Evolutionary conservation across 1,284 basidiomycete genomes (phyloP), one percentile per base, ranked within the genome.

Genomic region (Pseudozyma thailandica): DNA sequence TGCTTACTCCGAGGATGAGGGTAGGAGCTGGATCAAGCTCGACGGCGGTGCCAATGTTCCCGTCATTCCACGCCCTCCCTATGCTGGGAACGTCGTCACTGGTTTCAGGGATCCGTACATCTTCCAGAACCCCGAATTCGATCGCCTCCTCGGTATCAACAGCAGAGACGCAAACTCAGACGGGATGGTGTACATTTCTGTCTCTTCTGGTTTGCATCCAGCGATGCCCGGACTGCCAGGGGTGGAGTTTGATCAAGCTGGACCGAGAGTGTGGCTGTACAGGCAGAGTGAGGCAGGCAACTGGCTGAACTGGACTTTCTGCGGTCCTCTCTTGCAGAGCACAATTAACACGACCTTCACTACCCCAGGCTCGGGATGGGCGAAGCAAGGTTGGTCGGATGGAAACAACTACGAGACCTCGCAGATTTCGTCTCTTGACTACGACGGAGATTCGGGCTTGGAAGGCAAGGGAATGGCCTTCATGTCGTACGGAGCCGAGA

Each of bases 101-200:
- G 66, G 66, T 0, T 70, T 70, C 43, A 27, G 66, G 15, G 66
- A 70, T 33, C 66, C 66, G 0, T 70, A 41, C 38, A 48, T 70
- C 42, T 56, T 70, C 44, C 46, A 44, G n/a, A 70, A 62, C 26
- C 45, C 35, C 12, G 12, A 45, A 6, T 53, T 70, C 23, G 66
- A 70, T 31, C 27, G 46, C 3, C 33, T 59, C 5, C 52, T 70
- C 27, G 43, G 41, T 45, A 38, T 51, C 43, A n/a, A 20, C 28
- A 45, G 21, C n/a, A 39, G n/a, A n/a, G n/a, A n/a, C n/a, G n/a
- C 37, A 18, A 49, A 46, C n/a, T 21, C 2, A 9, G 20, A 45
- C 15, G 18, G 25, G 35, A 46, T 46, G 53, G 48, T 50, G 37
- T 63, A 63, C 20, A 41, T 62, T 6, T 38, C 51, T 1, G 23